Conservation (phyloP, 192 early-diverging fungal genomes). For the Allomyces javanicus region DNA sequence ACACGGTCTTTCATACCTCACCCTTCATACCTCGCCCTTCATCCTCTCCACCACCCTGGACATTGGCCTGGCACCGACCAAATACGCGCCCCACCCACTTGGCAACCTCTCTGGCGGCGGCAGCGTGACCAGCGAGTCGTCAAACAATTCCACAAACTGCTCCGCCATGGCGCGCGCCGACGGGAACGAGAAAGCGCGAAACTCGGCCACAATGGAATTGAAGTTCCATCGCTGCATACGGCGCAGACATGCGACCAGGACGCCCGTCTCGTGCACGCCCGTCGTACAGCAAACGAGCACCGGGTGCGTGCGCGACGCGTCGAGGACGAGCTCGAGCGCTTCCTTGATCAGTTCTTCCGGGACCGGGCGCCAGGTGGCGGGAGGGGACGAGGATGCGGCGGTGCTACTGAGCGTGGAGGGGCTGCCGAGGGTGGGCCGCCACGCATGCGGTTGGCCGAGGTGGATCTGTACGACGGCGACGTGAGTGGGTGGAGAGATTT, state of each 20-base stretch:
- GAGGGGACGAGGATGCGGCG: too few relatives aligned
- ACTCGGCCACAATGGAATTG: slow-evolving; percentile 91
- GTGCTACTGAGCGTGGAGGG: too few relatives aligned
- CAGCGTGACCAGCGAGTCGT: slow-evolving; percentile 68
- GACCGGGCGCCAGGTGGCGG: slow-evolving; percentile 58
- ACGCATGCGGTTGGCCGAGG: slow-evolving; percentile 8
- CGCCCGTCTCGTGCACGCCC: slow-evolving; percentile 85
- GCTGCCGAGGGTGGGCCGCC: too few relatives aligned
- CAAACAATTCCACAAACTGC: slow-evolving; percentile 93
- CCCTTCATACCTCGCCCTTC: too few relatives aligned
- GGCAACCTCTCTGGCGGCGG: slow-evolving; percentile 17
- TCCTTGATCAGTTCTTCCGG: slow-evolving; percentile 93
- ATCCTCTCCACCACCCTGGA: too few relatives aligned
- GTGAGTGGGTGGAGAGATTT: neutral
- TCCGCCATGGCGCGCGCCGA: slow-evolving; percentile 73
- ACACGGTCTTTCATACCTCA: too few relatives aligned
- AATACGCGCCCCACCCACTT: too few relatives aligned
- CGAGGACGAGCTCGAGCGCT: slow-evolving; percentile 65
- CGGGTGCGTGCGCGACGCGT: slow-evolving; percentile 56
- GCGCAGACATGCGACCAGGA: slow-evolving; percentile 75
- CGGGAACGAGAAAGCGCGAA: slow-evolving; percentile 76
- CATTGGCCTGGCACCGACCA: too few relatives aligned
- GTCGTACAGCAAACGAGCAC: slow-evolving; percentile 79
- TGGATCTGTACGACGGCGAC: slow-evolving; percentile 6
- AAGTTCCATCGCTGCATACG: slow-evolving; percentile 93